phyloP scores from a whole-genome alignment of 331 rosid species.

The Rhamnella rubrinervis region DNA sequence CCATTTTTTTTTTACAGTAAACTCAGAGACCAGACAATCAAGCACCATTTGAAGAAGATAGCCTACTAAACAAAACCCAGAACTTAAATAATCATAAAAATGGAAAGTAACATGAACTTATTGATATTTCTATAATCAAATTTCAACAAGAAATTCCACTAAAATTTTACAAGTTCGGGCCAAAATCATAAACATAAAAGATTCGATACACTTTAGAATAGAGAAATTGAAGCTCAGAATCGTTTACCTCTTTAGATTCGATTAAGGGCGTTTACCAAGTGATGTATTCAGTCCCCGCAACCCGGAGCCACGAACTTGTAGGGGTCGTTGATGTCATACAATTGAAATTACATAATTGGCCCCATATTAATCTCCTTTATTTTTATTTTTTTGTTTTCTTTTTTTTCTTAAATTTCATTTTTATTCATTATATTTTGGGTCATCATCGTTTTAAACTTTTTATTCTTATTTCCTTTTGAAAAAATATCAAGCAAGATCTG shows the following conservation, averaged over 20 bases:
- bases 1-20: neutral
- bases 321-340: neutral
- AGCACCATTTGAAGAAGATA: neutral
- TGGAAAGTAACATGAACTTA: no score
- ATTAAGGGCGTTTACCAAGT: neutral
- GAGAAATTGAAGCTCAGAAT: neutral
- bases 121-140: neutral
- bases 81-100: neutral
- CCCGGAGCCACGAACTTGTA: neutral
- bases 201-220: neutral
- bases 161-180: neutral
- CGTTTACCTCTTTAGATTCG: constrained; percentile 3
- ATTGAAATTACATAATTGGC: neutral
- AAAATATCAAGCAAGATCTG: no score
- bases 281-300: no score
- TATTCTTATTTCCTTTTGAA: no score
- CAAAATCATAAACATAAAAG: neutral
- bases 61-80: neutral
- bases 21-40: no score
- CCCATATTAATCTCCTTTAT: neutral
- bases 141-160: neutral
- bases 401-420: no score
- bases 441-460: no score
- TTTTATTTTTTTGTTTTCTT: no score
- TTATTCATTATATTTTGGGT: no score